Evolutionary conservation across 805 yeast genomes (phyloP).

Genomic region (Wilhelminamyces savonicus): DNA sequence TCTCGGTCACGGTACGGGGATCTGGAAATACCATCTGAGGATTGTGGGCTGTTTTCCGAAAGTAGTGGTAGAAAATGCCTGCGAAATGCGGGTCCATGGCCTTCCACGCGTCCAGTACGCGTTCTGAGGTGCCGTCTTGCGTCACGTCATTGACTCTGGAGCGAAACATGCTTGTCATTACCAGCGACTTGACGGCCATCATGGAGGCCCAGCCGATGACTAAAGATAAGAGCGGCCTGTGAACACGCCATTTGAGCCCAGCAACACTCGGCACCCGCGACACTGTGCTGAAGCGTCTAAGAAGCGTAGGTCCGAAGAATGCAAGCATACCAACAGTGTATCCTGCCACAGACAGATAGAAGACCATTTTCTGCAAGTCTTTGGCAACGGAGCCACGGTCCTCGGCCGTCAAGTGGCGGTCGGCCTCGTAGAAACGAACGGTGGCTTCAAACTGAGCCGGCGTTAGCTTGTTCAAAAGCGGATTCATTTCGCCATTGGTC

Average conservation of each 20-base stretch:
- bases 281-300: slow-evolving; percentile 1
- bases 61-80: slow-evolving; percentile 43
- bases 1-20: slow-evolving; percentile 37
- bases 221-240: slow-evolving; percentile 17
- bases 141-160: slow-evolving; percentile 22
- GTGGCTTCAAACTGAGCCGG: slow-evolving; percentile 33
- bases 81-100: slow-evolving; percentile 26
- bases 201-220: slow-evolving; percentile 36
- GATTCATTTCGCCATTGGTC: too few species aligned
- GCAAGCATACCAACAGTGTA: slow-evolving; percentile 37
- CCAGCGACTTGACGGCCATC: slow-evolving; percentile 24
- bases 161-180: slow-evolving; percentile 23
- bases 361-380: slow-evolving; percentile 29
- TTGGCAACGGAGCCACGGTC: slow-evolving; percentile 39
- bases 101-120: slow-evolving; percentile 27
- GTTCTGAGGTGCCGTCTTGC: slow-evolving; percentile 7
- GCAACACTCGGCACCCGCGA: slow-evolving; percentile 17
- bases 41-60: slow-evolving; percentile 43
- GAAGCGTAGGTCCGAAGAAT: slow-evolving; percentile 34
- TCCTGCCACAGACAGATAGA: slow-evolving; percentile 28
- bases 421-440: slow-evolving; percentile 43
- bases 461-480: slow-evolving; percentile 19
- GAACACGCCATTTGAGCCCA: neutral
- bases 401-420: slow-evolving; percentile 30
- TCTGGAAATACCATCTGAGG: slow-evolving; percentile 49